These are phyloP conservation scores for Chiua sp. DNA, from an alignment of 1,284 basidiomycete genomes.

Conservation along the genomic window DNA sequence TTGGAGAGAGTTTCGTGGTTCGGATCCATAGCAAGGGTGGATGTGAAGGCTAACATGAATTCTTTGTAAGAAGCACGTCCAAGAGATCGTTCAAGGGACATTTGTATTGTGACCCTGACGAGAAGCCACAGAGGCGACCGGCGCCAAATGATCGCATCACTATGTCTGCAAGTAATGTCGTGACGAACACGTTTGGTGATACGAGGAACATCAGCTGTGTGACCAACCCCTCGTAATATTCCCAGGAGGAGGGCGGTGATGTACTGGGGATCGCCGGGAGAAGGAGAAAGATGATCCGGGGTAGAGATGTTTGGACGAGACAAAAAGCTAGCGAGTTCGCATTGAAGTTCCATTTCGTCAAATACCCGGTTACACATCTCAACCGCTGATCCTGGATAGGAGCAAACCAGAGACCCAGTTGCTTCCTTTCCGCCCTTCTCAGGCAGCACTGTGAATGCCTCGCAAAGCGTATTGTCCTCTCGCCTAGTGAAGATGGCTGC, in stretches of 20 bases:
- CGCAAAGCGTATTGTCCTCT: no score
- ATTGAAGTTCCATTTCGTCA: conserved; percentile 21
- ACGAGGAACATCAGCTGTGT: conserved; percentile 20
- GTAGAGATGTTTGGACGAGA: conserved; percentile 17
- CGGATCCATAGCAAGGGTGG: conserved; percentile 9
- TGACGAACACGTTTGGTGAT: conserved; percentile 39
- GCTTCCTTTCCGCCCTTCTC: conserved; percentile 26
- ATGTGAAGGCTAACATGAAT: no score
- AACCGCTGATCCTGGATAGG: conserved; percentile 36
- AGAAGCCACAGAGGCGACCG: conserved; percentile 33
- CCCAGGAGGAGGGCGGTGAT: conserved; percentile 19
- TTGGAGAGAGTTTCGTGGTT: conserved; percentile 26
- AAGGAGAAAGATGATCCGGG: conserved; percentile 1
- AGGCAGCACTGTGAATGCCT: conserved; percentile 9
- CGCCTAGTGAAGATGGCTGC: no score
- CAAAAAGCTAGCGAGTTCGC: conserved; percentile 27
- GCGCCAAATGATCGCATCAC: conserved; percentile 17
- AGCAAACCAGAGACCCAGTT: conserved; percentile 26
- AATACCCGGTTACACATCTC: conserved; percentile 17
- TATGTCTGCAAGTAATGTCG: no score
- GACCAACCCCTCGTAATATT: conserved; percentile 32
- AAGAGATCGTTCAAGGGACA: no score
- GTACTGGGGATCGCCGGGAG: conserved; percentile 31
- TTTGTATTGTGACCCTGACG: no score
- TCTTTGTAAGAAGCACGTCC: no score